Conservation (phyloP, 2,329 filamentous ascomycete species). For the Fusarium continuum region DNA sequence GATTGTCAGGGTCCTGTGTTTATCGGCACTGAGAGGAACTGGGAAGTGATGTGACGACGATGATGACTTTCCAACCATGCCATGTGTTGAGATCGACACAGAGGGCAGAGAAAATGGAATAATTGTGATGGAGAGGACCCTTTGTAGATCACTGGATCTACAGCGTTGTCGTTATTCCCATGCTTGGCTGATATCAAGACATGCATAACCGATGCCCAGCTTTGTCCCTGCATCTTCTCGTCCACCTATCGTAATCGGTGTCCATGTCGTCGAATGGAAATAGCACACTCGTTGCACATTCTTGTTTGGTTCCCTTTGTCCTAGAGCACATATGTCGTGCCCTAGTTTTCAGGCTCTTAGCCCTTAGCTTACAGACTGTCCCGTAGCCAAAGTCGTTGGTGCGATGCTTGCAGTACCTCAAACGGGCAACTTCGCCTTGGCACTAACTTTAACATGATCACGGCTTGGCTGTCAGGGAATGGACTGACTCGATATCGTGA, state of each 20-base stretch:
- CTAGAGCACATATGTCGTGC: background rate
- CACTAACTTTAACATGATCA: background rate
- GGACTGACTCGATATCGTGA: slow-evolving; percentile 14
- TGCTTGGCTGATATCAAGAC: background rate
- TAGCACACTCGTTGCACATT: background rate
- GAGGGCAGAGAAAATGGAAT: background rate
- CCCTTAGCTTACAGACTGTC: background rate
- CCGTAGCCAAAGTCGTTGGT: background rate
- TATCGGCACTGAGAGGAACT: background rate
- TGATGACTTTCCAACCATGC: slow-evolving; percentile 1
- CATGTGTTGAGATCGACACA: background rate
- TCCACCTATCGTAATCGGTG: background rate
- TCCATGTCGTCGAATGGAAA: background rate
- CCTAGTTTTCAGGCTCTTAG: background rate
- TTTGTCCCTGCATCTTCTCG: slow-evolving; percentile 1
- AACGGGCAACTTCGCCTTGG: background rate
- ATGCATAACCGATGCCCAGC: background rate
- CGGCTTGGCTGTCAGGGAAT: slow-evolving; percentile 13
- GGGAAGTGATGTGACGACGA: background rate
- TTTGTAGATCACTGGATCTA: slow-evolving; percentile 16
- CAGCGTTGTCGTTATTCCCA: background rate
- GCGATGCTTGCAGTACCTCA: background rate
- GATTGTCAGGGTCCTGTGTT: slow-evolving; percentile 16
- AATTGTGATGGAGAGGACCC: background rate
- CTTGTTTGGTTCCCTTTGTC: background rate